phyloP scores from a whole-genome alignment of 164 flowering plant genomes.

The Chloranthus sessilifolius region DNA sequence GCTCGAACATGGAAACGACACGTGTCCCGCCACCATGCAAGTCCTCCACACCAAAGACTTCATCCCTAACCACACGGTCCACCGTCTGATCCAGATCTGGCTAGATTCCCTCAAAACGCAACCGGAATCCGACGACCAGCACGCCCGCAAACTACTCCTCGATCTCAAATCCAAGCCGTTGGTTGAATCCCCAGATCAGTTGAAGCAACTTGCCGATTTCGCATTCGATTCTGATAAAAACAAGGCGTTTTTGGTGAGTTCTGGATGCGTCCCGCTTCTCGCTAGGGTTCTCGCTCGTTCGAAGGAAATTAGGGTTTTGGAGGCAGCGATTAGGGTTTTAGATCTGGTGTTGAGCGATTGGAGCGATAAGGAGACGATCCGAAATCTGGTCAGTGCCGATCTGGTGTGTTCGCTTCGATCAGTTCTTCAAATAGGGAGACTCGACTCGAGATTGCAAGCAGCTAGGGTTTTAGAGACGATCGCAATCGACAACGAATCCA shows the following conservation, averaged over 20 bases:
- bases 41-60: conserved; percentile 58
- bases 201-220: conserved; percentile 29
- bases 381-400: neutral
- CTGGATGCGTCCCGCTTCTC: conserved; percentile 35
- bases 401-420: conserved; percentile 21
- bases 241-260: conserved; percentile 32
- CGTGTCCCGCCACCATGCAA: conserved; percentile 97
- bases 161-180: conserved; percentile 1
- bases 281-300: conserved; percentile 25
- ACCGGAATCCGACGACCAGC: neutral
- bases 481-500: conserved; percentile 37
- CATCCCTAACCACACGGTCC: conserved; percentile 78
- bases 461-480: conserved; percentile 35
- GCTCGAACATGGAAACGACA: conserved; percentile 88
- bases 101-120: conserved; percentile 44
- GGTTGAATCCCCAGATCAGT: neutral
- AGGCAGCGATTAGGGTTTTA: conserved; percentile 28
- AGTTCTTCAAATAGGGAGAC: conserved; percentile 30
- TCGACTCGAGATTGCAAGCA: conserved; percentile 29
- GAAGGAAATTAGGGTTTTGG: conserved; percentile 15
- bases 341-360: conserved; percentile 22
- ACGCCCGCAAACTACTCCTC: neutral
- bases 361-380: neutral
- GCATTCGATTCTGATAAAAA: conserved; percentile 40
- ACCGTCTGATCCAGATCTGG: conserved; percentile 84